Conservation (phyloP, 192 early-diverging fungal genomes). For the Coemansia sp. region DNA sequence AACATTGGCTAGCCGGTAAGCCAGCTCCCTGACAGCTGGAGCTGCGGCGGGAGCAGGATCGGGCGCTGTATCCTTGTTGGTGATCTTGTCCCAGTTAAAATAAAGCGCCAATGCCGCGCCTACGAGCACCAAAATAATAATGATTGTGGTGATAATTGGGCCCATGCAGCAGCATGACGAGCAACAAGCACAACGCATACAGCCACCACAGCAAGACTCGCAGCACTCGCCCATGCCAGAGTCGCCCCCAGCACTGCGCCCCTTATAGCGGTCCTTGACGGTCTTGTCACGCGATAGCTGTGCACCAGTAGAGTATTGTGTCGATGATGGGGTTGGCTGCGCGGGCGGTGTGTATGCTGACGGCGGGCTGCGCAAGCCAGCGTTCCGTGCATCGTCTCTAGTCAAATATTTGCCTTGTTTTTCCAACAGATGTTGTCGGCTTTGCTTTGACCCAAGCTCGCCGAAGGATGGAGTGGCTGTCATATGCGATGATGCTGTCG, state of each 20-base stretch:
- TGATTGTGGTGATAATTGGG: constrained; percentile 33
- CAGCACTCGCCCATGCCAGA: constrained; percentile 55
- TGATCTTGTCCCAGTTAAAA: constrained; percentile 52
- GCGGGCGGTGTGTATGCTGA: constrained; percentile 36
- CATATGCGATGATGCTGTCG: constrained; percentile 17
- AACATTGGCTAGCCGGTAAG: background rate
- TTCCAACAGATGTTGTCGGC: constrained; percentile 29
- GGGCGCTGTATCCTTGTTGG: constrained; percentile 9
- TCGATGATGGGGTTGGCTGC: constrained; percentile 16
- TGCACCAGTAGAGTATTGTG: constrained; percentile 20
- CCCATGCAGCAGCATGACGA: constrained; percentile 31
- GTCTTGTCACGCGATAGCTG: constrained; percentile 47
- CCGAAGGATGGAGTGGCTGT: constrained; percentile 12
- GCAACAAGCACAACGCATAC: constrained; percentile 43
- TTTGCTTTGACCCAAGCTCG: constrained; percentile 21
- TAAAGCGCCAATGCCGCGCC: constrained; percentile 51
- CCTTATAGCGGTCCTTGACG: constrained; percentile 38
- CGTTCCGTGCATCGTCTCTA: constrained; percentile 3
- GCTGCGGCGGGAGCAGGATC: constrained; percentile 4
- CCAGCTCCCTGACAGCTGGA: background rate
- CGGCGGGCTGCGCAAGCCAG: constrained; percentile 14
- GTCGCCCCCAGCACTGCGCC: constrained; percentile 46
- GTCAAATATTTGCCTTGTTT: constrained; percentile 3
- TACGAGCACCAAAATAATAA: constrained; percentile 29
- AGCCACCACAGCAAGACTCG: constrained; percentile 42